A percentile compares a stretch with the other conserved stretches of the same genome.
Evolutionary conservation across 176 grass and related monocot species (phyloP).

Genomic region (Oryza punctata): DNA sequence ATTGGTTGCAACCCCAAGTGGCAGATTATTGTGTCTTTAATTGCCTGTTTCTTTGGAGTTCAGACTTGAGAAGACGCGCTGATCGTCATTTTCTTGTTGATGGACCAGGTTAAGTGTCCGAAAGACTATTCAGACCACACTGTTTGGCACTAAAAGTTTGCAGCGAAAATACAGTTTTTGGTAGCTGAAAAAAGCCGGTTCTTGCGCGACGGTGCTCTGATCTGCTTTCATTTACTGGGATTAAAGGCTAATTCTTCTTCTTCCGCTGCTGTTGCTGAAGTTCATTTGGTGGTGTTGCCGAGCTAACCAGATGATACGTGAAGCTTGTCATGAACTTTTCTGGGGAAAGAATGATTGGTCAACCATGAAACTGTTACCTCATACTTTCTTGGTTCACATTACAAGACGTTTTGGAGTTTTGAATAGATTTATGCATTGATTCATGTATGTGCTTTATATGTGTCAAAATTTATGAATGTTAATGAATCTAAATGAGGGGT

Average conservation of each 20-base stretch:
- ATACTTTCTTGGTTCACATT: too few species aligned
- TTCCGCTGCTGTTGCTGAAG: constrained; percentile 9
- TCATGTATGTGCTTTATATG: too few species aligned
- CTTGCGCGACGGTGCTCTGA: not conserved
- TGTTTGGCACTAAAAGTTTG: constrained; percentile 21
- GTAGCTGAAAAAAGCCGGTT: constrained; percentile 12
- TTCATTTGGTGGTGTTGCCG: not conserved
- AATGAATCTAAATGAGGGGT: too few species aligned
- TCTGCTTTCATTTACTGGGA: not conserved
- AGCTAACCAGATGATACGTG: not conserved
- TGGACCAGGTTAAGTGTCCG: not conserved
- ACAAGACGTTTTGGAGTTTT: too few species aligned
- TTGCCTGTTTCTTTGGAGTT: constrained; percentile 21
- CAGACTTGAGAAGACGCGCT: not conserved
- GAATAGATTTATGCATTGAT: too few species aligned
- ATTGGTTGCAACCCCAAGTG: not conserved
- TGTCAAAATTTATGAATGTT: too few species aligned
- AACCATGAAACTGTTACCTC: not conserved
- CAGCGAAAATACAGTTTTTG: constrained; percentile 12
- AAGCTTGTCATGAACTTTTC: not conserved
- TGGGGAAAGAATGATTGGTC: not conserved
- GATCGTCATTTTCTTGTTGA: constrained; percentile 23
- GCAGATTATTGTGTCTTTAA: constrained; percentile 26
- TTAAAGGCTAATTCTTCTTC: constrained; percentile 19
- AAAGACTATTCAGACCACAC: not conserved